A percentile compares a stretch with the other conserved stretches of the same genome.
Conservation (phyloP, 768 basidiomycete genomes). For the Calocybe gangraenosa region DNA sequence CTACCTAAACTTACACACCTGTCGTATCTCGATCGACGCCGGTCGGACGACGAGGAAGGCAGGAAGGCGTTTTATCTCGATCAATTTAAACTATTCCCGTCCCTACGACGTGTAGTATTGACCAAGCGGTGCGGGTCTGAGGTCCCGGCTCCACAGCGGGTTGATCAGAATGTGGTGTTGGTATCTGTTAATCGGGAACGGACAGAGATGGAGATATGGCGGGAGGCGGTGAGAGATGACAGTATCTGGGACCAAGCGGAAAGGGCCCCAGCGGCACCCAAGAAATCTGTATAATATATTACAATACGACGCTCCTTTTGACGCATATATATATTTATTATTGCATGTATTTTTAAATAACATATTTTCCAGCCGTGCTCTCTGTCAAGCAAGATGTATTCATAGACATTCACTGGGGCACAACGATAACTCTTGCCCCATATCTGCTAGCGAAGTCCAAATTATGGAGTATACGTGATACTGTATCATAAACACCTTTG, state of each 20-base stretch:
- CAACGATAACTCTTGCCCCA: no score
- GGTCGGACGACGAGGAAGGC: constrained; percentile 12
- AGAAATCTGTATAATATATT: no score
- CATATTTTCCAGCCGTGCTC: no score
- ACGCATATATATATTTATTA: no score
- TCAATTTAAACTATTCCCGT: constrained; percentile 21
- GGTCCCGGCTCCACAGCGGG: constrained; percentile 18
- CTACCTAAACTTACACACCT: constrained; percentile 26
- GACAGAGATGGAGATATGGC: constrained; percentile 35
- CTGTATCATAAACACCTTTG: no score
- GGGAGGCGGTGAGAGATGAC: constrained; percentile 23
- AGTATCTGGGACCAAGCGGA: constrained; percentile 28
- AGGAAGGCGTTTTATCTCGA: constrained; percentile 18
- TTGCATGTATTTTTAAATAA: no score
- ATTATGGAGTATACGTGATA: no score
- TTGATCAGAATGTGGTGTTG: constrained; percentile 20
- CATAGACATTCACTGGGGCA: no score
- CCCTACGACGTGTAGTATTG: constrained; percentile 26
- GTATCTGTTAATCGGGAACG: constrained; percentile 23
- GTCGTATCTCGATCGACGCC: constrained; percentile 20
- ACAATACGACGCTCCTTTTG: no score
- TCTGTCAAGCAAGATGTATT: no score
- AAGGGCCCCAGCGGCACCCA: constrained; percentile 10
- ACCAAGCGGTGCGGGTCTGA: constrained; percentile 22
- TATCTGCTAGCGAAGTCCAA: no score